These are phyloP conservation scores for Solanum sparsipilum DNA, from an alignment of 257 asterid species.

Conservation along the genomic window DNA sequence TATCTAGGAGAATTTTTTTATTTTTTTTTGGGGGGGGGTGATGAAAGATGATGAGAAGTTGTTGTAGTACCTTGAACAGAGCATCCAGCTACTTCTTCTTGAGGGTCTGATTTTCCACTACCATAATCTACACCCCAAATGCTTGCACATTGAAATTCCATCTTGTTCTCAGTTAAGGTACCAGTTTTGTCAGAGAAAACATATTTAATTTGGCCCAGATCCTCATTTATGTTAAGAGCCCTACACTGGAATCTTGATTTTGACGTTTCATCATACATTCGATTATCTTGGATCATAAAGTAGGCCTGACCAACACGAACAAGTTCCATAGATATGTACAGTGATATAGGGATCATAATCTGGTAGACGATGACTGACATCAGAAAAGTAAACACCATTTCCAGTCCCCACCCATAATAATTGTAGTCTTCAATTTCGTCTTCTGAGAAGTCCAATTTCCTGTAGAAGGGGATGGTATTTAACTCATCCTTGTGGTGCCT, in stretches of 20 bases:
- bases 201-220: slow-evolving; percentile 93
- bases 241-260: slow-evolving; percentile 91
- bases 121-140: slow-evolving; percentile 62
- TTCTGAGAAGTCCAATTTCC: slow-evolving; percentile 60
- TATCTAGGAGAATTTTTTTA: background rate
- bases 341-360: slow-evolving; percentile 92
- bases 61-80: slow-evolving; percentile 46
- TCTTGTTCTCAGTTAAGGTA: slow-evolving; percentile 94
- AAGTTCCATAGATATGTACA: slow-evolving; percentile 97
- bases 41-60: background rate
- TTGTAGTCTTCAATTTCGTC: slow-evolving; percentile 40
- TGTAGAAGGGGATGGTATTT: slow-evolving; percentile 61
- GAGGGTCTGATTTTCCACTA: slow-evolving; percentile 21
- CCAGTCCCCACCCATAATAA: slow-evolving; percentile 85
- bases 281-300: slow-evolving; percentile 70
- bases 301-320: slow-evolving; percentile 99
- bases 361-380: slow-evolving; percentile 95
- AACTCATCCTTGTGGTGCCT: slow-evolving; percentile 58
- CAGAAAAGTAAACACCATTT: slow-evolving; percentile 77
- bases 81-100: slow-evolving; percentile 35
- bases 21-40: background rate
- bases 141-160: slow-evolving; percentile 97
- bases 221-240: slow-evolving; percentile 95
- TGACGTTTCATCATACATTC: slow-evolving; percentile 59
- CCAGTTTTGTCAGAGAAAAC: slow-evolving; percentile 99